Percentiles rank a stretch among this genome's conserved stretches.
phyloP scores from a whole-genome alignment of 225 moss, liverwort and hornwort genomes.

The Thuidium tamariscinum region DNA sequence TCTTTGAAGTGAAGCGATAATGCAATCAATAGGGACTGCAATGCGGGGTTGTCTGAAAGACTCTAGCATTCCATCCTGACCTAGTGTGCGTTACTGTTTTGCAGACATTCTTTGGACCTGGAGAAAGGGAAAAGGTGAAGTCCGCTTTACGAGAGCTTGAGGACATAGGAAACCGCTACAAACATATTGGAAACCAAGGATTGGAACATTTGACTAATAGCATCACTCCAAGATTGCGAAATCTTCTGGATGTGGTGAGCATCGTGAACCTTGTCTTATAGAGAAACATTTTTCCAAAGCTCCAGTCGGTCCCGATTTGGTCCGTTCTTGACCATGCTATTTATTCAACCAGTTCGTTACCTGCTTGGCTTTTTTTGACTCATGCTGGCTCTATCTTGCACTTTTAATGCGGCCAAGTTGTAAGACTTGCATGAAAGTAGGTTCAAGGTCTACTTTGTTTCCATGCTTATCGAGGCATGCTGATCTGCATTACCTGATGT shows the following conservation, averaged over 20 bases:
- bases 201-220: constrained; percentile 80
- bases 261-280: neutral
- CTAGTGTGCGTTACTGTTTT: neutral
- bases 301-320: neutral
- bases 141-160: constrained; percentile 57
- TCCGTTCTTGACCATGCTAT: neutral
- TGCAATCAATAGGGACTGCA: neutral
- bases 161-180: constrained; percentile 62
- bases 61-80: neutral
- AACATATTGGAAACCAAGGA: constrained; percentile 61
- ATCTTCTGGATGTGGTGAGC: constrained; percentile 63
- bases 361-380: neutral
- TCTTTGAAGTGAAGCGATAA: neutral
- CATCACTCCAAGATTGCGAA: constrained; percentile 59
- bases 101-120: constrained; percentile 52
- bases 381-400: neutral
- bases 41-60: neutral
- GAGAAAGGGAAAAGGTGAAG: constrained; percentile 70
- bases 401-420: neutral
- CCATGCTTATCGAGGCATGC: neutral
- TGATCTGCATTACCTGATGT: neutral
- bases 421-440: neutral
- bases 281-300: neutral
- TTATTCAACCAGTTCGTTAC: neutral
- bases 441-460: neutral